A percentile compares a stretch with the other conserved stretches of the same genome.
Conservation (phyloP, 371 early-diverging fungal species). For the Syncephalastrum contaminatum region DNA sequence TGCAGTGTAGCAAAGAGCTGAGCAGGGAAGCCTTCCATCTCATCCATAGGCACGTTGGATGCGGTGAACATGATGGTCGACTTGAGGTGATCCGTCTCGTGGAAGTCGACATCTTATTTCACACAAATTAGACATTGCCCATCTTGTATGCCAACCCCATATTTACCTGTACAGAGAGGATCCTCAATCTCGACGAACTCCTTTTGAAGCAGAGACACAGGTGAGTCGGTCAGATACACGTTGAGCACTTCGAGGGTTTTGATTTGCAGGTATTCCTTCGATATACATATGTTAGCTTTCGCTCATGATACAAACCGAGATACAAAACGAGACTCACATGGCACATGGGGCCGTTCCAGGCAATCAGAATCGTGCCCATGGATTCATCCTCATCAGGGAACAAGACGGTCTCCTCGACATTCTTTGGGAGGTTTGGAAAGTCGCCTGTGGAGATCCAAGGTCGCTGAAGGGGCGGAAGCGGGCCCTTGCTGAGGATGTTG, state of each 20-base stretch:
- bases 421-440: conserved; percentile 48
- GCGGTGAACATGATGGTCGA: conserved; percentile 51
- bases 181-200: conserved; percentile 72
- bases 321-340: conserved; percentile 38
- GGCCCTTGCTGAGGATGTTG: conserved; percentile 58
- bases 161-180: conserved; percentile 60
- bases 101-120: conserved; percentile 52
- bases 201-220: conserved; percentile 61
- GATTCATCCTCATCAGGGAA: conserved; percentile 75
- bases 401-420: conserved; percentile 50
- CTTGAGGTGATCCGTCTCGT: conserved; percentile 55
- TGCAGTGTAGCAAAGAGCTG: conserved; percentile 49
- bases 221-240: conserved; percentile 64
- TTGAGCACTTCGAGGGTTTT: conserved; percentile 51
- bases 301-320: too few species aligned
- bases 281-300: not conserved
- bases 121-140: not conserved
- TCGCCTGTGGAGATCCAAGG: conserved; percentile 65
- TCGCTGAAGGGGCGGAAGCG: conserved; percentile 54
- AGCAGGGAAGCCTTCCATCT: conserved; percentile 51
- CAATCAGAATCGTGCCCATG: conserved; percentile 60
- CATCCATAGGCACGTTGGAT: conserved; percentile 63
- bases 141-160: not conserved
- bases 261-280: conserved; percentile 37
- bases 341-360: conserved; percentile 64